Percentiles rank a stretch among this genome's conserved stretches.
phyloP scores from a whole-genome alignment of 192 early-diverging fungal genomes.

The Coemansia sp. region DNA sequence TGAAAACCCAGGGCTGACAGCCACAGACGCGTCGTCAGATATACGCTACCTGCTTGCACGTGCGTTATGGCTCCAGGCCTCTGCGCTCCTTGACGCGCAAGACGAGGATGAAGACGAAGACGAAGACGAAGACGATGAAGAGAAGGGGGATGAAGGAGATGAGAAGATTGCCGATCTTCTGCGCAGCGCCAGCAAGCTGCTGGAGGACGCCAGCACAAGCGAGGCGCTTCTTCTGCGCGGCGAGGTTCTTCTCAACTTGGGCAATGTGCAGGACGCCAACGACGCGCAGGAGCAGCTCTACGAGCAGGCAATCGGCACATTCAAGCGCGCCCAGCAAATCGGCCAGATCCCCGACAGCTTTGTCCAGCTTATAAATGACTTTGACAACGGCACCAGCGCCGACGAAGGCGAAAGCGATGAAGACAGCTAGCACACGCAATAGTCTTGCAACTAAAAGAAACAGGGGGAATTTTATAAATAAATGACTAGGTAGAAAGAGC shows the following conservation, averaged over 20 bases:
- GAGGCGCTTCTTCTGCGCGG: conserved; percentile 41
- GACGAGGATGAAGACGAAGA: conserved; percentile 12
- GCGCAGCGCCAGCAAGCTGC: conserved; percentile 13
- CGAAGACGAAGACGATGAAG: conserved; percentile 12
- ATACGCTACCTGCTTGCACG: conserved; percentile 18
- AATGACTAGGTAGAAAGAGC: no score
- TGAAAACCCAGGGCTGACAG: not conserved
- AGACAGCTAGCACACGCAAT: not conserved
- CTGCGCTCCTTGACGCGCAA: conserved; percentile 23
- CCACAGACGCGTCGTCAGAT: conserved; percentile 7
- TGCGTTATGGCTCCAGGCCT: conserved; percentile 31
- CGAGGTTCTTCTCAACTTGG: conserved; percentile 46
- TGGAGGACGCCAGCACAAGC: conserved; percentile 6
- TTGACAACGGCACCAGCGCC: conserved; percentile 17
- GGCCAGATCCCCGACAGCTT: conserved; percentile 47
- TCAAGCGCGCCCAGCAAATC: conserved; percentile 24
- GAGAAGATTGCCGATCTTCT: conserved; percentile 25
- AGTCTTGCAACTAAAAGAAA: not conserved
- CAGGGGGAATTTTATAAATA: no score
- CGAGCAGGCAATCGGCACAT: conserved; percentile 26
- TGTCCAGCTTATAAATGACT: conserved; percentile 47
- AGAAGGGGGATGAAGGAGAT: conserved; percentile 23
- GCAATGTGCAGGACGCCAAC: conserved; percentile 39
- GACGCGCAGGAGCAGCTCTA: conserved; percentile 35
- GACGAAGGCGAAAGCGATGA: not conserved